phyloP scores from a whole-genome alignment of 2,329 filamentous ascomycete species.

The Lachnellula suecica region DNA sequence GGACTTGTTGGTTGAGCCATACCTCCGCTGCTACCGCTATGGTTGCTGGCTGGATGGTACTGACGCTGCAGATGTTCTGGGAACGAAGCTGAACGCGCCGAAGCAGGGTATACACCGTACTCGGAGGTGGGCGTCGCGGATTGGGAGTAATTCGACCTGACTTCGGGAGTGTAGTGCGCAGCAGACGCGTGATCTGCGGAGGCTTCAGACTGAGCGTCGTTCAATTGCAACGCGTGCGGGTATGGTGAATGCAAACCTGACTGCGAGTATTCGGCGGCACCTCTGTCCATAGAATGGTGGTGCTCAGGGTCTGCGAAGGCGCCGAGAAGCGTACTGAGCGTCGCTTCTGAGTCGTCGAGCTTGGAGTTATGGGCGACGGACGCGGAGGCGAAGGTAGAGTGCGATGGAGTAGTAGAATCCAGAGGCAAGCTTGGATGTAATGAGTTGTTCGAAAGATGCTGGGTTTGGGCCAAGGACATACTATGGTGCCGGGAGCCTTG shows the following conservation, averaged over 20 bases:
- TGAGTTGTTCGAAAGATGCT: constrained; percentile 26
- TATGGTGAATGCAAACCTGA: constrained; percentile 81
- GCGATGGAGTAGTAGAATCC: no score
- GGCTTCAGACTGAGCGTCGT: constrained; percentile 80
- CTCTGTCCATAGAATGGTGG: constrained; percentile 53
- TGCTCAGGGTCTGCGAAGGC: constrained; percentile 28
- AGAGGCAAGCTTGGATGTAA: constrained; percentile 21
- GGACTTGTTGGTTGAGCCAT: constrained; percentile 99
- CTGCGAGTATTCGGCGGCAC: constrained; percentile 77
- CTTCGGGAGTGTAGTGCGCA: constrained; percentile 81
- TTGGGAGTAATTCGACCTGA: constrained; percentile 59
- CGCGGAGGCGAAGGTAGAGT: no score
- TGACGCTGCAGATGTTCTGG: constrained; percentile 84
- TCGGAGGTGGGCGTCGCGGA: constrained; percentile 86
- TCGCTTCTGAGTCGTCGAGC: constrained; percentile 27
- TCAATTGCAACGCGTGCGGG: constrained; percentile 62
- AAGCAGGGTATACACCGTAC: constrained; percentile 75
- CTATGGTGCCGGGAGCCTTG: constrained; percentile 26
- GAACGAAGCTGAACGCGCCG: constrained; percentile 79
- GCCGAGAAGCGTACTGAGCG: constrained; percentile 31
- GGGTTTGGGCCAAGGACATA: constrained; percentile 35
- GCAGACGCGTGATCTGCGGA: constrained; percentile 88
- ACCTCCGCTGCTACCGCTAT: constrained; percentile 74
- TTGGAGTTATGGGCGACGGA: constrained; percentile 9
- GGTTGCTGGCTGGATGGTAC: constrained; percentile 76